Evolutionary conservation across 2,329 filamentous ascomycete genomes (phyloP).

Genomic region (Beauveria bassiana): DNA sequence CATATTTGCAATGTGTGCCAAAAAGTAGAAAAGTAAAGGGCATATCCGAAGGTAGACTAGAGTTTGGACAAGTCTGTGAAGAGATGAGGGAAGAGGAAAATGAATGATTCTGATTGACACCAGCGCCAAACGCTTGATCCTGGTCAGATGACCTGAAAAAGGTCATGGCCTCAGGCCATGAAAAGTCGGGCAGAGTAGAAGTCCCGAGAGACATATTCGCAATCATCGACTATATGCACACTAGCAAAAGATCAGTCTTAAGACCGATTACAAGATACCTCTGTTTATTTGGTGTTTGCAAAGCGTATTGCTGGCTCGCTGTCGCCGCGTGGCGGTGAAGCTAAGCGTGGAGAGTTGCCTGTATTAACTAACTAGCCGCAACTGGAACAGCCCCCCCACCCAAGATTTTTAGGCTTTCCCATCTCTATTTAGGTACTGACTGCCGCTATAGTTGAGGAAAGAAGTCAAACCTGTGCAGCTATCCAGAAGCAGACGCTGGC

Average conservation of each 20-base stretch:
- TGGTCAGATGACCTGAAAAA: background rate
- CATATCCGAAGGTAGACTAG: too few relatives aligned
- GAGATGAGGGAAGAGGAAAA: background rate
- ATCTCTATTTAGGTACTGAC: too few relatives aligned
- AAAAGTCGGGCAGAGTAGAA: background rate
- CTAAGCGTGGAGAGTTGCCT: background rate
- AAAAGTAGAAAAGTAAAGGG: background rate
- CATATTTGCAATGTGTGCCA: background rate
- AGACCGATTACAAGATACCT: background rate
- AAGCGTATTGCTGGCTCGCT: background rate
- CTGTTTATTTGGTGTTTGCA: background rate
- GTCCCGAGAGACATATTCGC: background rate
- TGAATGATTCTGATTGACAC: background rate
- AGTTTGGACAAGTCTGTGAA: background rate
- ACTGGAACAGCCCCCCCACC: background rate
- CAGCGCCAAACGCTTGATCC: background rate
- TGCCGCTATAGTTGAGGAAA: too few relatives aligned
- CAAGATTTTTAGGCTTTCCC: too few relatives aligned
- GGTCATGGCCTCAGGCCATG: background rate
- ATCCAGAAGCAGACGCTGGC: too few relatives aligned
- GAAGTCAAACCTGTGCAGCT: too few relatives aligned
- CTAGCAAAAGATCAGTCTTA: background rate
- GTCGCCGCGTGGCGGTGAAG: background rate
- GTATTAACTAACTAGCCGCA: background rate
- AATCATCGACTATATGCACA: background rate